Conservation (phyloP, 2,329 filamentous ascomycete species). For the Alternaria consortialis region DNA sequence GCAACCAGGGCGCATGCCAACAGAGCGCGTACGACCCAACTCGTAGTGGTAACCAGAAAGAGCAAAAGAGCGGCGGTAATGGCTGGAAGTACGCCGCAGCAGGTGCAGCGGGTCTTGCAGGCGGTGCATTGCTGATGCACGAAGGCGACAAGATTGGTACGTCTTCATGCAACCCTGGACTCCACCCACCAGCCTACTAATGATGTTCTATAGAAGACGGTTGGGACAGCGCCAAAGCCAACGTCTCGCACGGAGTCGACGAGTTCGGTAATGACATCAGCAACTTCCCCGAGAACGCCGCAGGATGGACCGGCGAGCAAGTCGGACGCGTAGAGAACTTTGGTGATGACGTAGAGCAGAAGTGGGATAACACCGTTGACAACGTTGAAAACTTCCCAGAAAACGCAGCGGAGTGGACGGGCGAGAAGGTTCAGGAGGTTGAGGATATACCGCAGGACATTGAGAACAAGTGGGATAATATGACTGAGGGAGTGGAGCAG, state of each 20-base stretch:
- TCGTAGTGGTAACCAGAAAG: constrained; percentile 23
- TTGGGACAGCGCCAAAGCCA: constrained; percentile 29
- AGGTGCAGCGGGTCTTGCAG: constrained; percentile 34
- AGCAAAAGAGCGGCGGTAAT: constrained; percentile 33
- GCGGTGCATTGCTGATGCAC: constrained; percentile 39
- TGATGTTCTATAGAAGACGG: constrained; percentile 20
- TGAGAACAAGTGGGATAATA: constrained; percentile 35
- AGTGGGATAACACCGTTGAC: constrained; percentile 30
- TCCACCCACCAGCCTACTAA: background rate
- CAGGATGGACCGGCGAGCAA: constrained; percentile 34
- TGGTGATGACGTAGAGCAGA: constrained; percentile 31
- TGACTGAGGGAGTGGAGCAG: constrained; percentile 22
- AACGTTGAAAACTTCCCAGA: constrained; percentile 38
- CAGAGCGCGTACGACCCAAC: constrained; percentile 30
- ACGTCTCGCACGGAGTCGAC: constrained; percentile 21
- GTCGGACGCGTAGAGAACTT: constrained; percentile 36
- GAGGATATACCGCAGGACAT: constrained; percentile 38
- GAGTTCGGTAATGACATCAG: constrained; percentile 28
- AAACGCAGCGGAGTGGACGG: constrained; percentile 33
- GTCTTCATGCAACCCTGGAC: background rate
- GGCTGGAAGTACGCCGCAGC: constrained; percentile 40
- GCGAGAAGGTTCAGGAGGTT: constrained; percentile 35
- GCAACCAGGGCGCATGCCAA: constrained; percentile 25
- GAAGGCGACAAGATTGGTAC: constrained; percentile 37
- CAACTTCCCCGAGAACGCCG: constrained; percentile 36